A percentile compares a stretch with the other conserved stretches of the same genome.
These are phyloP conservation scores for Peronospora farinosa DNA, from an alignment of 352 stramenopile genomes.

Conservation along the genomic window DNA sequence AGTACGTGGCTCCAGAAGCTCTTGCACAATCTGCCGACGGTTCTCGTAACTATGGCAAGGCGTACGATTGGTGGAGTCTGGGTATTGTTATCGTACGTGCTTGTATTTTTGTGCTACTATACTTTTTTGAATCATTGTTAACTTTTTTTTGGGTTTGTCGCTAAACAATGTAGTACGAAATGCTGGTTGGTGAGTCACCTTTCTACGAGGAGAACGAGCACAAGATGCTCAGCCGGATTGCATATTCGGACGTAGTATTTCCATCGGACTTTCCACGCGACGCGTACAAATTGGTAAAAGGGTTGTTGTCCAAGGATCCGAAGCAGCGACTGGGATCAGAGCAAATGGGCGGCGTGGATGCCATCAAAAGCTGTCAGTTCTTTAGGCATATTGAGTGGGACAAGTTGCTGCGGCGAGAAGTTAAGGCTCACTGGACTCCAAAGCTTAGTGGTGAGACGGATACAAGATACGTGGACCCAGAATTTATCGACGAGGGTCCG, in stretches of 20 bases:
- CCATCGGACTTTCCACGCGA: slow-evolving; percentile 70
- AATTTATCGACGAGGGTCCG: slow-evolving; percentile 83
- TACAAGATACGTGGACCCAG: slow-evolving; percentile 83
- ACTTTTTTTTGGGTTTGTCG: slow-evolving; percentile 9
- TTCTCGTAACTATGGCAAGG: slow-evolving; percentile 80
- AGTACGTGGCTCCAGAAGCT: slow-evolving; percentile 84
- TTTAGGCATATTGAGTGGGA: slow-evolving; percentile 76
- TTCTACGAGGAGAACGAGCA: slow-evolving; percentile 88
- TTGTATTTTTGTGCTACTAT: not conserved
- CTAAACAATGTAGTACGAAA: slow-evolving; percentile 62
- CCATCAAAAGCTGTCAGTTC: slow-evolving; percentile 69
- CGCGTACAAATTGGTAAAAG: slow-evolving; percentile 66
- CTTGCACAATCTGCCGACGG: slow-evolving; percentile 76
- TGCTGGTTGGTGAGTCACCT: slow-evolving; percentile 79
- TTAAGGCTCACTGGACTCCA: slow-evolving; percentile 75
- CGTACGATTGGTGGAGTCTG: slow-evolving; percentile 88
- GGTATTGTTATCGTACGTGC: slow-evolving; percentile 76
- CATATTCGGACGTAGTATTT: slow-evolving; percentile 69
- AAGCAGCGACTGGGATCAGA: slow-evolving; percentile 63
- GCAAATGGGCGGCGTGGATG: slow-evolving; percentile 52
- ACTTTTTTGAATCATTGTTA: slow-evolving; percentile 2
- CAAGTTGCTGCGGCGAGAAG: slow-evolving; percentile 56
- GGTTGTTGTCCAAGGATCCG: slow-evolving; percentile 69
- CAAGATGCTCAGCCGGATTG: slow-evolving; percentile 83
- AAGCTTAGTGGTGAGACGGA: slow-evolving; percentile 82